Conservation (phyloP, 2,329 filamentous ascomycete species). For the Alternaria dauci region DNA sequence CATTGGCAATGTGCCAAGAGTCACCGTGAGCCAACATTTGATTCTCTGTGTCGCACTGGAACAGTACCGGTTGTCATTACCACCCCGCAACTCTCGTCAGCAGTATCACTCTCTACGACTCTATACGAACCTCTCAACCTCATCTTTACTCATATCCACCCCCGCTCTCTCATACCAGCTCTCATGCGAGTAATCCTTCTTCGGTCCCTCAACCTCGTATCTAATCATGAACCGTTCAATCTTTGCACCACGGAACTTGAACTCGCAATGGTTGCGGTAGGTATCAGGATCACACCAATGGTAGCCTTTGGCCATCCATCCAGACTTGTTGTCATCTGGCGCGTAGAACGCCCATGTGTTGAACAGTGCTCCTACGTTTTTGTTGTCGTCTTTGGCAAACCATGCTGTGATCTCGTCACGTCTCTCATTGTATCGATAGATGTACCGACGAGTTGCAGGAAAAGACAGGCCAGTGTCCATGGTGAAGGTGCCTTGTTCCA, state of each 20-base stretch:
- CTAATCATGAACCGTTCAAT: conserved; percentile 54
- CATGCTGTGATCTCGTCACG: conserved; percentile 72
- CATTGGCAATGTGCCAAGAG: neutral
- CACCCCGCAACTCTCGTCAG: neutral
- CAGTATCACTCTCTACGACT: neutral
- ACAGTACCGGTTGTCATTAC: neutral
- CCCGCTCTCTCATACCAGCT: conserved; percentile 47
- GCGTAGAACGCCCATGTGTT: conserved; percentile 72
- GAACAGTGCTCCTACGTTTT: conserved; percentile 76
- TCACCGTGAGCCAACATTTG: neutral
- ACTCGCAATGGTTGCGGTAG: conserved; percentile 75
- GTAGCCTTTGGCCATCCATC: conserved; percentile 71
- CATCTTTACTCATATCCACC: neutral
- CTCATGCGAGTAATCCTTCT: conserved; percentile 71
- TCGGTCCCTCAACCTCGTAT: conserved; percentile 74
- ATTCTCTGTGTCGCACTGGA: neutral
- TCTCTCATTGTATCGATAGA: conserved; percentile 73
- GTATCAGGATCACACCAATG: conserved; percentile 77
- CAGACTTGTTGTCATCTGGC: conserved; percentile 38
- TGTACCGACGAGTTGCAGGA: conserved; percentile 70
- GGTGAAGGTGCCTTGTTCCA: conserved; percentile 72
- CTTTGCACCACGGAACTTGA: conserved; percentile 57
- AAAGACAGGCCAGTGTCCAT: conserved; percentile 66
- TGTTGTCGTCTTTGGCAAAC: conserved; percentile 77
- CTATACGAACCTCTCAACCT: neutral